These are phyloP conservation scores for Beta corolliflora DNA, from an alignment of 179 eudicot genomes.

Conservation along the genomic window DNA sequence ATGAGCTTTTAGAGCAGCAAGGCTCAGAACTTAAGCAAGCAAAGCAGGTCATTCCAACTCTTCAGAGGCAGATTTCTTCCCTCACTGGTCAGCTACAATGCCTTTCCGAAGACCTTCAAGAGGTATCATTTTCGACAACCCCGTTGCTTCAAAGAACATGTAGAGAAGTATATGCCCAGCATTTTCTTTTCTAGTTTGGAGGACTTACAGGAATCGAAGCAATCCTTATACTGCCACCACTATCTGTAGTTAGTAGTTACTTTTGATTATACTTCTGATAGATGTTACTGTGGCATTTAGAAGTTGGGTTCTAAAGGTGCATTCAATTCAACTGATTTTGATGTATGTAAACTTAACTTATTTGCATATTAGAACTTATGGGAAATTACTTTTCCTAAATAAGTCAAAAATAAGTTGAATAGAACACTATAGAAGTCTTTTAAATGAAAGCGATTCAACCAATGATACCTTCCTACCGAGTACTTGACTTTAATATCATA, in stretches of 20 bases:
- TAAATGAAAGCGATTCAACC: neutral
- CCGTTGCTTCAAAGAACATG: neutral
- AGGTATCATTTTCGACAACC: slow-evolving; percentile 43
- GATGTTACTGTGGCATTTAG: neutral
- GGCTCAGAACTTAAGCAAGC: slow-evolving; percentile 81
- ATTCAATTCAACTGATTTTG: neutral
- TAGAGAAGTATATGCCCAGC: neutral
- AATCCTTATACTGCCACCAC: neutral
- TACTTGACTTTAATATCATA: too few species aligned
- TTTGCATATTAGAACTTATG: neutral
- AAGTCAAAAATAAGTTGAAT: too few species aligned
- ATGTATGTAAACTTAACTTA: too few species aligned
- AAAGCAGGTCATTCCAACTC: slow-evolving; percentile 68
- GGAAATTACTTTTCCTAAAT: too few species aligned
- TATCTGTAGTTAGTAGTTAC: neutral
- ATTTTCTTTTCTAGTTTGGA: neutral
- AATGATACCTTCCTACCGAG: neutral
- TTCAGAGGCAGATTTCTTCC: slow-evolving; percentile 80
- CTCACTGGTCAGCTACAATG: slow-evolving; percentile 82
- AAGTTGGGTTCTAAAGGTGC: neutral
- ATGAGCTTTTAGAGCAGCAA: slow-evolving; percentile 59
- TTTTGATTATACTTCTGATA: neutral
- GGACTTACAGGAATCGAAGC: neutral
- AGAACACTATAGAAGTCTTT: neutral
- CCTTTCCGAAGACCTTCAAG: slow-evolving; percentile 81